phyloP scores from a whole-genome alignment of 768 basidiomycete genomes.

The Lentinula sp. region DNA sequence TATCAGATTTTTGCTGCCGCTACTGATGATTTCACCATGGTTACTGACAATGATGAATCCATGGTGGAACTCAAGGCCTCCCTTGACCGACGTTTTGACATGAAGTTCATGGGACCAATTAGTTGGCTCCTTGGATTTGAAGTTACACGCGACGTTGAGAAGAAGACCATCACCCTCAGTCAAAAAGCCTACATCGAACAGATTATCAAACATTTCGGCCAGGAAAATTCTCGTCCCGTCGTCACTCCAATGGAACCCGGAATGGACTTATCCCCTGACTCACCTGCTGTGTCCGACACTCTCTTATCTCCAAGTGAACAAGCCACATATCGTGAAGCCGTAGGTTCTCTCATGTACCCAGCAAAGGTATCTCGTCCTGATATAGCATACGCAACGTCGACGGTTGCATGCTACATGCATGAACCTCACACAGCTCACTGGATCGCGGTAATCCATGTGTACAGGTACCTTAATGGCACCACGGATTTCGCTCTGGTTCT shows the following conservation, averaged over 20 bases:
- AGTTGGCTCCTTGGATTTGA: slow-evolving; percentile 22
- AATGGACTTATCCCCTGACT: slow-evolving; percentile 11
- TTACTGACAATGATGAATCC: slow-evolving; percentile 7
- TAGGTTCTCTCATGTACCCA: slow-evolving; percentile 12
- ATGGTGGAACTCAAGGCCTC: not conserved
- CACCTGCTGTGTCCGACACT: slow-evolving; percentile 1
- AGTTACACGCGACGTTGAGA: slow-evolving; percentile 13
- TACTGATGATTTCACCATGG: slow-evolving; percentile 21
- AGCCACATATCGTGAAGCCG: slow-evolving; percentile 7
- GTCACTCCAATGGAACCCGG: slow-evolving; percentile 20
- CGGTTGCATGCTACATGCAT: slow-evolving; percentile 10
- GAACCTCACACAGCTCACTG: slow-evolving; percentile 10
- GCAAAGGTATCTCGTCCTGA: slow-evolving; percentile 10
- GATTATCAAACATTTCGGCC: slow-evolving; percentile 15
- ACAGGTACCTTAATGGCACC: slow-evolving; percentile 14
- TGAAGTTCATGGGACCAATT: slow-evolving; percentile 15
- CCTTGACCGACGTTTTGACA: not conserved
- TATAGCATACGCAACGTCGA: slow-evolving; percentile 9
- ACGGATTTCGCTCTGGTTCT: slow-evolving; percentile 3
- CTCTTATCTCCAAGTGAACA: not conserved
- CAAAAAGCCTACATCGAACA: slow-evolving; percentile 19
- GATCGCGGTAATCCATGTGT: slow-evolving; percentile 8
- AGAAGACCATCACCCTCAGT: slow-evolving; percentile 15
- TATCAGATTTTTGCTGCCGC: slow-evolving; percentile 14
- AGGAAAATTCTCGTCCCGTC: slow-evolving; percentile 14